Percentiles rank a stretch among this genome's conserved stretches.
These are phyloP conservation scores for Lasiosphaeris hirsuta DNA, from an alignment of 495 filamentous ascomycete species.

Conservation along the genomic window DNA sequence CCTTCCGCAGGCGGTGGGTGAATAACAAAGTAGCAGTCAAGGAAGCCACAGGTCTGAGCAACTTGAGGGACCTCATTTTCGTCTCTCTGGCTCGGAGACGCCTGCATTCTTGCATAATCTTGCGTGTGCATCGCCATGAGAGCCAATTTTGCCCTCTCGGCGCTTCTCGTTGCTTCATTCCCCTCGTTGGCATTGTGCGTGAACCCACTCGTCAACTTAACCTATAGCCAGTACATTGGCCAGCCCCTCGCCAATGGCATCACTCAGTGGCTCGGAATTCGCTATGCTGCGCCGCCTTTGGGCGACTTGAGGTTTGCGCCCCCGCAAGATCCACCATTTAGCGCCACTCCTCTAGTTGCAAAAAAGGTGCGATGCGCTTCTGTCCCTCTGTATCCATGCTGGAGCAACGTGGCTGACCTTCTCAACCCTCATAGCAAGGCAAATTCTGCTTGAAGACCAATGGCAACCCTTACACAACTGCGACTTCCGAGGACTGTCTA, in stretches of 20 bases:
- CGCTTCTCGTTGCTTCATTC: background rate
- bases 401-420: slow-evolving; percentile 23
- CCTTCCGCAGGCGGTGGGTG: too few species aligned
- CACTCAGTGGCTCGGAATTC: slow-evolving; percentile 40
- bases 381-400: too few species aligned
- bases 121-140: background rate
- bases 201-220: slow-evolving; percentile 31
- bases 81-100: too few species aligned
- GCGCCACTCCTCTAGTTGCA: slow-evolving; percentile 26
- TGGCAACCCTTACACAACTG: slow-evolving; percentile 22
- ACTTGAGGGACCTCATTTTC: too few species aligned
- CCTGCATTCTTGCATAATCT: too few species aligned
- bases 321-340: slow-evolving; percentile 30
- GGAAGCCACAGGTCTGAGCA: too few species aligned
- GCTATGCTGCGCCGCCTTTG: slow-evolving; percentile 41
- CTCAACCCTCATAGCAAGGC: slow-evolving; percentile 32
- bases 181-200: slow-evolving; percentile 2
- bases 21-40: too few species aligned
- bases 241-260: slow-evolving; percentile 27
- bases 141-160: background rate
- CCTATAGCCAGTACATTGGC: slow-evolving; percentile 38
- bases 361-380: slow-evolving; percentile 19
- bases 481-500: slow-evolving; percentile 61
- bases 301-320: slow-evolving; percentile 34
- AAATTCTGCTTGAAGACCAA: slow-evolving; percentile 49